A percentile compares a stretch with the other conserved stretches of the same genome.
Conservation (phyloP, 2,329 filamentous ascomycete genomes). For the Colletotrichum liriopes region DNA sequence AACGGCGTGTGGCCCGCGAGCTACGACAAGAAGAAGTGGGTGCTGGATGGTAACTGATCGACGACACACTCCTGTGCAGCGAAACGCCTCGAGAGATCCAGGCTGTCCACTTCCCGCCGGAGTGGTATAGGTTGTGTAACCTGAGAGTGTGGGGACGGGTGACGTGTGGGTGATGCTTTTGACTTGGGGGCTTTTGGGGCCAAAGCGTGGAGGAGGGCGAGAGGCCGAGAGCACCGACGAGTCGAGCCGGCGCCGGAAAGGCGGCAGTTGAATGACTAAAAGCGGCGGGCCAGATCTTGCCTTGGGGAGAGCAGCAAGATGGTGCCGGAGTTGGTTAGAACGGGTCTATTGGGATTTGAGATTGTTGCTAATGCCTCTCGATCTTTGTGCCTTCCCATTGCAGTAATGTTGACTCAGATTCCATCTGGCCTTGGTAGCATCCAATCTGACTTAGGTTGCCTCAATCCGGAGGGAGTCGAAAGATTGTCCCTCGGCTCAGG, state of each 20-base stretch:
- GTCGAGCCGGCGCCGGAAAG: not conserved
- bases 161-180: not conserved
- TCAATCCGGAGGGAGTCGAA: not conserved
- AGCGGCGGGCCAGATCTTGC: not conserved
- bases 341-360: not conserved
- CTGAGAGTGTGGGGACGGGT: not conserved
- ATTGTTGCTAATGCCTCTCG: slow-evolving; percentile 14
- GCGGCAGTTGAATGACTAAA: not conserved
- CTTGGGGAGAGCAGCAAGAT: not conserved
- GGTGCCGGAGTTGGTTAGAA: slow-evolving; percentile 1
- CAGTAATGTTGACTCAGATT: not conserved
- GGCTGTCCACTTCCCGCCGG: not conserved
- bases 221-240: not conserved
- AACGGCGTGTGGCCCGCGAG: slow-evolving; percentile 54
- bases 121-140: not conserved
- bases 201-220: not conserved
- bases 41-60: slow-evolving; percentile 32
- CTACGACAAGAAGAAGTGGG: slow-evolving; percentile 45
- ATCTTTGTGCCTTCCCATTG: not conserved
- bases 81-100: not conserved
- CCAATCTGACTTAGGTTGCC: not conserved
- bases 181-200: not conserved
- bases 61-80: not conserved
- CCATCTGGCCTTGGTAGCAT: not conserved
- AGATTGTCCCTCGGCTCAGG: not conserved